Evolutionary conservation across 169 alveolate species (phyloP).

Genomic region (Eimeria brunetti): DNA sequence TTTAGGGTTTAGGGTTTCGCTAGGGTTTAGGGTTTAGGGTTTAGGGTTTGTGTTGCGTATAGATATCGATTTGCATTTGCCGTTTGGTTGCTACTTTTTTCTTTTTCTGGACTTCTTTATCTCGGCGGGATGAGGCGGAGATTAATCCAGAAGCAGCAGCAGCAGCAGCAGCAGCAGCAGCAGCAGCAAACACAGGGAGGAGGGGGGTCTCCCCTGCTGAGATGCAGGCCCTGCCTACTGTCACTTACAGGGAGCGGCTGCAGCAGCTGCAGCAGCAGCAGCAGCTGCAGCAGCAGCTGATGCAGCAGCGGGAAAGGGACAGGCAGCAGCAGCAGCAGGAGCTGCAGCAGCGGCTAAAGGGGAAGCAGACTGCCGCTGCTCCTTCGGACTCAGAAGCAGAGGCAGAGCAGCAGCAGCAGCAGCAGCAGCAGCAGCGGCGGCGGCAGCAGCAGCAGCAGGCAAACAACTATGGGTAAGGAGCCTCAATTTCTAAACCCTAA

Average conservation of each 20-base stretch:
- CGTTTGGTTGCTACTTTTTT: slow-evolving; percentile 67
- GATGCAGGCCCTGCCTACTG: slow-evolving; percentile 20
- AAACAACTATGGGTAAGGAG: neutral
- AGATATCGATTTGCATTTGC: slow-evolving; percentile 39
- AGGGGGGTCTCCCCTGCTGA: slow-evolving; percentile 30
- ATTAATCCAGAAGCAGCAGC: slow-evolving; percentile 15
- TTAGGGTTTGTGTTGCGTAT: neutral
- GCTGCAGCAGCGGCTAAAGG: no score
- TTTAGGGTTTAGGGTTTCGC: neutral
- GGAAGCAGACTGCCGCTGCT: no score
- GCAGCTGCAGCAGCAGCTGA: neutral
- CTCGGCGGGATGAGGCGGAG: neutral
- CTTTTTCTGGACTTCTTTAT: slow-evolving; percentile 58
- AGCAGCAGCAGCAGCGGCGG: neutral
- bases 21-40: neutral
- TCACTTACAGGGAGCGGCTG: slow-evolving; percentile 15
- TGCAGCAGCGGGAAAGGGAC: neutral
- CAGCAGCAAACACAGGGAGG: slow-evolving; percentile 18
- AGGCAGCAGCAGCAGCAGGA: neutral
- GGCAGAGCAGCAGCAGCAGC: neutral
- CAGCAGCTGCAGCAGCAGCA: slow-evolving; percentile 1
- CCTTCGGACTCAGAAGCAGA: neutral
- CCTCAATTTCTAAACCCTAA: neutral
- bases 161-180: slow-evolving; percentile 11
- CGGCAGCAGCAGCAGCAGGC: neutral